A percentile compares a stretch with the other conserved stretches of the same genome.
Conservation (phyloP, 768 basidiomycete species). For the Suillus subluteus region DNA sequence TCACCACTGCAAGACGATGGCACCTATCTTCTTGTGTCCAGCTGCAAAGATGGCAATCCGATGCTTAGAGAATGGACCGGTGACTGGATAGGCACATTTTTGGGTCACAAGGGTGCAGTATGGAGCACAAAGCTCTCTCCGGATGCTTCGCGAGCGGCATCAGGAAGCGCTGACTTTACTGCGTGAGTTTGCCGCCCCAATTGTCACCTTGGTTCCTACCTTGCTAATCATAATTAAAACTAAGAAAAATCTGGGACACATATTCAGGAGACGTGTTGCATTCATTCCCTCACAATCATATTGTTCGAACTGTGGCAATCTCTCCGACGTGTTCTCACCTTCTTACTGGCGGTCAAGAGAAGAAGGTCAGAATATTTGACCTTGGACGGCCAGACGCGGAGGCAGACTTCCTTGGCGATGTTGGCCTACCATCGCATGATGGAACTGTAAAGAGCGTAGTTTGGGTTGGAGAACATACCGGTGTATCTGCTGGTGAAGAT, state of each 20-base stretch:
- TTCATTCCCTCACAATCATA: constrained; percentile 98
- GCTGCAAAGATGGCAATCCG: constrained; percentile 98
- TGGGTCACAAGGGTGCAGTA: constrained; percentile 92
- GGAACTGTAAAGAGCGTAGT: constrained; percentile 92
- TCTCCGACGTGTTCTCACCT: constrained; percentile 71
- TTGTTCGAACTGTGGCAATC: constrained; percentile 93
- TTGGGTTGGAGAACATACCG: constrained; percentile 87
- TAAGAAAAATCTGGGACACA: constrained; percentile 95
- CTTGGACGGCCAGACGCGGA: constrained; percentile 85
- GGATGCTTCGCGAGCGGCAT: constrained; percentile 85
- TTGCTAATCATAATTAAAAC: constrained; percentile 12
- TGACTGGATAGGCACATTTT: constrained; percentile 96
- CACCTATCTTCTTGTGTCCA: constrained; percentile 89
- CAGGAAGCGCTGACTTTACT: constrained; percentile 96
- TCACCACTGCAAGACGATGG: constrained; percentile 84
- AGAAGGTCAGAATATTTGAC: constrained; percentile 96
- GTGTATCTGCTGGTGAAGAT: constrained; percentile 92
- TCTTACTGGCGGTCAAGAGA: constrained; percentile 94
- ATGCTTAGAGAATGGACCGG: constrained; percentile 98
- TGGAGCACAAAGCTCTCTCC: constrained; percentile 93
- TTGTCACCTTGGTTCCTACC: constrained; percentile 6
- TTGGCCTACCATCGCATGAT: constrained; percentile 70
- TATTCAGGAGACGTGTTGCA: constrained; percentile 86
- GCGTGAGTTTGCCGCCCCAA: constrained; percentile 62
- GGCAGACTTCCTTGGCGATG: constrained; percentile 75